Percentiles rank a stretch among this genome's conserved stretches.
Conservation (phyloP, 169 alveolate genomes). For the Cryptosporidium parvum region DNA sequence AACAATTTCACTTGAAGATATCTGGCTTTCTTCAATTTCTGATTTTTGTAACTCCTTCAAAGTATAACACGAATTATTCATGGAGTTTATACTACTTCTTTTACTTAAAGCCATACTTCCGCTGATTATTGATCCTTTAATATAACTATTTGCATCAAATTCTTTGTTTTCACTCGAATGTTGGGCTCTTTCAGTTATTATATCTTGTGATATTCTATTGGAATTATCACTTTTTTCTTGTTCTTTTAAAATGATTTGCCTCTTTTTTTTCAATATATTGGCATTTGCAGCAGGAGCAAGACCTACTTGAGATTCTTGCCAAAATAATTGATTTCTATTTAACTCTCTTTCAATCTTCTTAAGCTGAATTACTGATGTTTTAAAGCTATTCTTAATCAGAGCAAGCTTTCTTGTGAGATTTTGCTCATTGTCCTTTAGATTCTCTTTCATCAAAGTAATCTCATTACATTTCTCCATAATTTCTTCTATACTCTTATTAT, state of each 20-base stretch:
- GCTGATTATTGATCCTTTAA: neutral
- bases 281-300: slow-evolving; percentile 68
- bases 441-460: neutral
- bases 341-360: slow-evolving; percentile 68
- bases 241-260: neutral
- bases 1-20: slow-evolving; percentile 2
- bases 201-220: neutral
- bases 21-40: neutral
- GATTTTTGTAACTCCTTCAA: neutral
- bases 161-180: neutral
- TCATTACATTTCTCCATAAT: slow-evolving; percentile 2
- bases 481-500: slow-evolving; percentile 7
- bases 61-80: slow-evolving; percentile 9
- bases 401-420: slow-evolving; percentile 52
- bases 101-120: neutral
- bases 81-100: slow-evolving; percentile 25
- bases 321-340: slow-evolving; percentile 46
- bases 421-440: slow-evolving; percentile 32
- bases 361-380: slow-evolving; percentile 26
- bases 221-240: neutral
- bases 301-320: slow-evolving; percentile 53
- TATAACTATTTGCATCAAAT: slow-evolving; percentile 7
- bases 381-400: slow-evolving; percentile 42
- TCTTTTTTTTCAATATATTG: slow-evolving; percentile 20
- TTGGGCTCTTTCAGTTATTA: neutral